A percentile compares a stretch with the other conserved stretches of the same genome.
Evolutionary conservation across 1,284 basidiomycete genomes (phyloP).

Genomic region (Apiotrichum veenhuisii): DNA sequence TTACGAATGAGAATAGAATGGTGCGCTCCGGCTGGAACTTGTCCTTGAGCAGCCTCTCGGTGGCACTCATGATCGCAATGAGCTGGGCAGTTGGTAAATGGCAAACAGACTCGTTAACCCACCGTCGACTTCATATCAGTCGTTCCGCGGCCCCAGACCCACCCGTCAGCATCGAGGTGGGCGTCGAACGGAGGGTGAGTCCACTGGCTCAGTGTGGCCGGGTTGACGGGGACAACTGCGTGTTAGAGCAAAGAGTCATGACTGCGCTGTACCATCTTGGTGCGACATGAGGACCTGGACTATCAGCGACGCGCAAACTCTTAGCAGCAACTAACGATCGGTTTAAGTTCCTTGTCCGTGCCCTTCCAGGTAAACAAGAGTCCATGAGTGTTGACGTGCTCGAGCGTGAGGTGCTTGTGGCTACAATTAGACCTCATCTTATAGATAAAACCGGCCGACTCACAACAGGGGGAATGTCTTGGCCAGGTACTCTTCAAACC

Average conservation of each 20-base stretch:
- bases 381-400: slow-evolving; percentile 62
- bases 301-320: slow-evolving; percentile 57
- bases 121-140: slow-evolving; percentile 28
- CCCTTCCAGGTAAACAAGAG: slow-evolving; percentile 63
- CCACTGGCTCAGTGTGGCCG: slow-evolving; percentile 51
- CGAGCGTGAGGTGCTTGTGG: slow-evolving; percentile 54
- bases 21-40: slow-evolving; percentile 20
- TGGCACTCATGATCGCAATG: slow-evolving; percentile 16
- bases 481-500: slow-evolving; percentile 24
- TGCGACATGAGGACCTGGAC: slow-evolving; percentile 3
- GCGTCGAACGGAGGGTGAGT: slow-evolving; percentile 26
- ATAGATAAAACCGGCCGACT: not conserved
- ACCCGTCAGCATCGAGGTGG: slow-evolving; percentile 21
- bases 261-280: slow-evolving; percentile 6
- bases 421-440: slow-evolving; percentile 25
- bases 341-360: slow-evolving; percentile 56
- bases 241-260: slow-evolving; percentile 12
- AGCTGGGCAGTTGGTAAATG: not conserved
- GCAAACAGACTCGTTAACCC: not conserved
- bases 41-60: slow-evolving; percentile 22
- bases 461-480: slow-evolving; percentile 35
- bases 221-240: slow-evolving; percentile 59
- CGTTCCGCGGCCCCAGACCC: slow-evolving; percentile 32
- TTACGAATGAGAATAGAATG: slow-evolving; percentile 7
- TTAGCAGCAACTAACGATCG: slow-evolving; percentile 51